A percentile compares a stretch with the other conserved stretches of the same genome.
phyloP scores from a whole-genome alignment of 2,329 filamentous ascomycete species.

The Xylaria sp. region DNA sequence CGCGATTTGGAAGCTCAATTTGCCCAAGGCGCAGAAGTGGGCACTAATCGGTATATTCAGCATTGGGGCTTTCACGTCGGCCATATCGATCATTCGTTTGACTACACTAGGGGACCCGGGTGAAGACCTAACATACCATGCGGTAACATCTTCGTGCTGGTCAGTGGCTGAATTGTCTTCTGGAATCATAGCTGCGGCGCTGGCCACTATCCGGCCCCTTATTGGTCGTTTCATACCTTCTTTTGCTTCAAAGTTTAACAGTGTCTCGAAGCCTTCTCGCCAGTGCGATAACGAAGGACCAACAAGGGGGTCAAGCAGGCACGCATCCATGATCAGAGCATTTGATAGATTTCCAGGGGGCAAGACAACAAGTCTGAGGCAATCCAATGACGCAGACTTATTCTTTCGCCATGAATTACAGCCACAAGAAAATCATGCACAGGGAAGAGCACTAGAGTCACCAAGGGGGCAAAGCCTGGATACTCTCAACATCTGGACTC shows the following conservation, averaged over 20 bases:
- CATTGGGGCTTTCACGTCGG: slow-evolving; percentile 24
- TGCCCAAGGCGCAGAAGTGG: slow-evolving; percentile 29
- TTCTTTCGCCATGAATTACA: background rate
- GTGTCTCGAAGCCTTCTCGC: background rate
- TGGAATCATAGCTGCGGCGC: slow-evolving; percentile 29
- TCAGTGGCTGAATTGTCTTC: slow-evolving; percentile 33
- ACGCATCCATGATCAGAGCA: background rate
- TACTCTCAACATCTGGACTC: background rate
- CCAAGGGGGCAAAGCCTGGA: background rate
- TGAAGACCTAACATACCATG: slow-evolving; percentile 26
- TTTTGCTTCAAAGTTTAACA: slow-evolving; percentile 16
- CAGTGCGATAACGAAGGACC: background rate
- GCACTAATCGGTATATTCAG: slow-evolving; percentile 29
- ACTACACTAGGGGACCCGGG: slow-evolving; percentile 19
- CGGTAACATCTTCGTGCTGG: slow-evolving; percentile 27
- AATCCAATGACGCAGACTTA: background rate
- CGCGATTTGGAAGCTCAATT: slow-evolving; percentile 28
- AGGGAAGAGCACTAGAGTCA: background rate
- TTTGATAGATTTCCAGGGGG: background rate
- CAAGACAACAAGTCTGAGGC: background rate
- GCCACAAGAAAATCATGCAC: background rate
- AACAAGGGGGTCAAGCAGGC: background rate
- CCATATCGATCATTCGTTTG: slow-evolving; percentile 32
- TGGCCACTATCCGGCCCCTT: slow-evolving; percentile 32
- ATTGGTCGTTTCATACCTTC: slow-evolving; percentile 20